Evolutionary conservation across 768 basidiomycete genomes (phyloP).

Genomic region (Rhizopogon vesiculosus): DNA sequence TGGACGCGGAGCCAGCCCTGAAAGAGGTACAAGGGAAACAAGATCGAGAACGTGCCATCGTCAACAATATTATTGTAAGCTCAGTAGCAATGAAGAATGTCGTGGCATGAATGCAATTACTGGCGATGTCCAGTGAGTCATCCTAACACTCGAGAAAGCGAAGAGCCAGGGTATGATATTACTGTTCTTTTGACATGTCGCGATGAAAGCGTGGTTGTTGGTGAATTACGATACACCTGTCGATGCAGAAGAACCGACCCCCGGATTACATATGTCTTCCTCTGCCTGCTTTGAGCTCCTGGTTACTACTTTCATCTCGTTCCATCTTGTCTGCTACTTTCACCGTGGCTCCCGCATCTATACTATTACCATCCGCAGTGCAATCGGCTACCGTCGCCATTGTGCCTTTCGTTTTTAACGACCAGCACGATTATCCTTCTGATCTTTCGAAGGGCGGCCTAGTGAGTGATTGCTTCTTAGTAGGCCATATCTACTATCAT

Average conservation of each 20-base stretch:
- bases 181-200: neutral
- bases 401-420: neutral
- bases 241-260: neutral
- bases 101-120: slow-evolving; percentile 11
- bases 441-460: neutral
- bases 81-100: slow-evolving; percentile 82
- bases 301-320: neutral
- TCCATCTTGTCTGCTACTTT: neutral
- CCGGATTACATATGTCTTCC: neutral
- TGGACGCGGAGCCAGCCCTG: slow-evolving; percentile 48
- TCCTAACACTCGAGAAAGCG: neutral
- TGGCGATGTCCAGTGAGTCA: neutral
- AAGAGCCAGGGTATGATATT: neutral
- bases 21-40: slow-evolving; percentile 29
- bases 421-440: neutral
- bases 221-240: neutral
- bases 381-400: neutral
- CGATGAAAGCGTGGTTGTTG: neutral
- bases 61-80: slow-evolving; percentile 72
- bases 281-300: neutral
- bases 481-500: too few species aligned
- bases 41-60: slow-evolving; percentile 31
- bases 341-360: neutral
- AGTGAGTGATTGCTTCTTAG: too few species aligned
- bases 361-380: neutral